A percentile compares a stretch with the other conserved stretches of the same genome.
Evolutionary conservation across 306 rosid species (phyloP).

Genomic region (Inga laurina): DNA sequence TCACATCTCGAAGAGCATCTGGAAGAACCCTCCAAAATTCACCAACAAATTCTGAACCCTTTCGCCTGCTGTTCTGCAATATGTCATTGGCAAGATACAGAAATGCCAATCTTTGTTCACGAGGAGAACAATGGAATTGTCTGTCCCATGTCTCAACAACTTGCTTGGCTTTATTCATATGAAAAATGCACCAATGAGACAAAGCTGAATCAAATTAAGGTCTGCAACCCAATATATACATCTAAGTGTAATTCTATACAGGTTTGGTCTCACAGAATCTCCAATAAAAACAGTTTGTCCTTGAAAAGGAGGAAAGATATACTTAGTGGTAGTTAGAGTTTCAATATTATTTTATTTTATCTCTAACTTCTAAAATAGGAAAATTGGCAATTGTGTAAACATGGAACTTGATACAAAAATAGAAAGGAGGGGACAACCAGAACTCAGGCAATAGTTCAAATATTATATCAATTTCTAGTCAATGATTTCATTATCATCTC

Average conservation of each 20-base stretch:
- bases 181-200: not conserved
- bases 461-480: not conserved
- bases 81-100: not conserved
- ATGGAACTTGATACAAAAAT: not conserved
- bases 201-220: not conserved
- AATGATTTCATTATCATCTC: not conserved
- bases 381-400: not conserved
- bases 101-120: not conserved
- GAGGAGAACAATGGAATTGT: not conserved
- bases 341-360: not conserved
- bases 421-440: not conserved
- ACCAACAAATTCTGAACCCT: conserved; percentile 95
- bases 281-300: not conserved
- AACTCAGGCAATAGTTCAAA: not conserved
- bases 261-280: not conserved
- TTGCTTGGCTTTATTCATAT: not conserved
- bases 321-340: not conserved
- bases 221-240: not conserved
- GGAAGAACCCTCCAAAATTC: conserved; percentile 99
- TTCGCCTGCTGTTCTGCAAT: conserved; percentile 20
- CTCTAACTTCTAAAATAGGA: not conserved
- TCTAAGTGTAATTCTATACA: not conserved
- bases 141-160: not conserved
- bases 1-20: conserved; percentile 81
- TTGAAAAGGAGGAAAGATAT: not conserved